phyloP scores from a whole-genome alignment of 345 rosid species.

The Eucalyptus cloeziana region DNA sequence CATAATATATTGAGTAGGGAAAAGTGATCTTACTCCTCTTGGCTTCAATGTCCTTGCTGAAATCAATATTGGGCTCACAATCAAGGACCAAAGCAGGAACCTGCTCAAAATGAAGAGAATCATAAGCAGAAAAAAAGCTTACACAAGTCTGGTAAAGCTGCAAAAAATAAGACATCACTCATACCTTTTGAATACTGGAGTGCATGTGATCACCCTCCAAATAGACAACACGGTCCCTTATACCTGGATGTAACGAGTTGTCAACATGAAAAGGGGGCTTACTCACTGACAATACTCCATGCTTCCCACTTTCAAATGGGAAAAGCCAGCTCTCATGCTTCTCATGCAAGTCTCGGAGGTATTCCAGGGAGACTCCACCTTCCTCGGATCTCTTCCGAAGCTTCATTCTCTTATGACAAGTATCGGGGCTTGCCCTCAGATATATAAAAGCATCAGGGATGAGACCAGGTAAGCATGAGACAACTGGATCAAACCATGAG shows the following conservation, averaged over 20 bases:
- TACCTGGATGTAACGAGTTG: slow-evolving; percentile 65
- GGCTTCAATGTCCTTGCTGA: slow-evolving; percentile 67
- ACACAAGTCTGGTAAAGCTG: background rate
- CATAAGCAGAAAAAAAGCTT: background rate
- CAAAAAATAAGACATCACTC: background rate
- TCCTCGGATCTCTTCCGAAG: slow-evolving; percentile 77
- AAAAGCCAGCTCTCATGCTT: slow-evolving; percentile 99
- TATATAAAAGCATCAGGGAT: slow-evolving; percentile 96
- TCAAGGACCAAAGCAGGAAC: slow-evolving; percentile 97
- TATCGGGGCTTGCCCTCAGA: slow-evolving; percentile 94
- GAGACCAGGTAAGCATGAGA: slow-evolving; percentile 89
- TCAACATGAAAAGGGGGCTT: slow-evolving; percentile 40
- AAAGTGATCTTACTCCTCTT: slow-evolving; percentile 65
- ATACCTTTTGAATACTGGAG: slow-evolving; percentile 93
- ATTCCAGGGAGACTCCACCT: slow-evolving; percentile 79
- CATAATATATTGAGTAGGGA: background rate
- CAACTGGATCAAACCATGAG: slow-evolving; percentile 99
- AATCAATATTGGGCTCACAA: slow-evolving; percentile 94
- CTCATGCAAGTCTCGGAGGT: slow-evolving; percentile 82
- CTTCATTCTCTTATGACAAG: slow-evolving; percentile 91
- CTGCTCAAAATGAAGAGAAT: slow-evolving; percentile 21
- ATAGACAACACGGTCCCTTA: slow-evolving; percentile 76
- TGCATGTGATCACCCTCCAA: slow-evolving; percentile 95
- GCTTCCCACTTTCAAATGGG: slow-evolving; percentile 76
- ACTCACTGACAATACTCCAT: slow-evolving; percentile 65